These are phyloP conservation scores for Halophytophthora batemanensis DNA, from an alignment of 352 stramenopile genomes.

Conservation along the genomic window DNA sequence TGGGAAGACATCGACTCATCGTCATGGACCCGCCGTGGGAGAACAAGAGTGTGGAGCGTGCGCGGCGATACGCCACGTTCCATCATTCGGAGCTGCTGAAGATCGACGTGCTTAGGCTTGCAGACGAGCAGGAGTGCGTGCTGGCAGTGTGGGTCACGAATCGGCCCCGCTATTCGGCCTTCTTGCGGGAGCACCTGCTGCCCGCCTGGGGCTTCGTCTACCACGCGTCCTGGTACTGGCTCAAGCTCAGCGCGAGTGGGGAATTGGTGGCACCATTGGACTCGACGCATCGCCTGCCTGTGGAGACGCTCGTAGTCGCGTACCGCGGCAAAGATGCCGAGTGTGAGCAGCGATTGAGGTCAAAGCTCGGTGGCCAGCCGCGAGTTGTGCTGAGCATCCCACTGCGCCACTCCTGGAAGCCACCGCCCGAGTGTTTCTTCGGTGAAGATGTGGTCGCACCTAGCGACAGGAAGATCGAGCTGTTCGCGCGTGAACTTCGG, in stretches of 20 bases:
- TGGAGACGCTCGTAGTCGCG: conserved; percentile 65
- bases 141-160: conserved; percentile 80
- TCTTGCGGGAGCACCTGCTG: conserved; percentile 55
- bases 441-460: conserved; percentile 3
- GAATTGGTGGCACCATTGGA: conserved; percentile 59
- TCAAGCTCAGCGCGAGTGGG: conserved; percentile 57
- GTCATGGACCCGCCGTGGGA: conserved; percentile 74
- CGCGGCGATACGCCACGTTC: conserved; percentile 56
- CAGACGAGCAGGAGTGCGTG: conserved; percentile 40
- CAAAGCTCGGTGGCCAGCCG: conserved; percentile 26
- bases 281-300: conserved; percentile 59
- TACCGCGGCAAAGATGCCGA: conserved; percentile 27
- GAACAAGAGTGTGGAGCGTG: conserved; percentile 71
- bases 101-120: conserved; percentile 31
- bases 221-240: conserved; percentile 70
- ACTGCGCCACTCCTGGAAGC: conserved; percentile 77
- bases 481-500: conserved; percentile 70
- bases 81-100: conserved; percentile 54
- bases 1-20: conserved; percentile 31
- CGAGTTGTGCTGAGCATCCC: conserved; percentile 64
- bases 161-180: conserved; percentile 47
- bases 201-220: conserved; percentile 57
- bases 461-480: conserved; percentile 34
- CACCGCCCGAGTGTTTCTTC: conserved; percentile 62
- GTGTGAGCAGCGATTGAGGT: conserved; percentile 12